Percentiles rank a stretch among this genome's conserved stretches.
These are phyloP conservation scores for Fusarium tuaranense DNA, from an alignment of 2,329 filamentous ascomycete species.

Conservation along the genomic window DNA sequence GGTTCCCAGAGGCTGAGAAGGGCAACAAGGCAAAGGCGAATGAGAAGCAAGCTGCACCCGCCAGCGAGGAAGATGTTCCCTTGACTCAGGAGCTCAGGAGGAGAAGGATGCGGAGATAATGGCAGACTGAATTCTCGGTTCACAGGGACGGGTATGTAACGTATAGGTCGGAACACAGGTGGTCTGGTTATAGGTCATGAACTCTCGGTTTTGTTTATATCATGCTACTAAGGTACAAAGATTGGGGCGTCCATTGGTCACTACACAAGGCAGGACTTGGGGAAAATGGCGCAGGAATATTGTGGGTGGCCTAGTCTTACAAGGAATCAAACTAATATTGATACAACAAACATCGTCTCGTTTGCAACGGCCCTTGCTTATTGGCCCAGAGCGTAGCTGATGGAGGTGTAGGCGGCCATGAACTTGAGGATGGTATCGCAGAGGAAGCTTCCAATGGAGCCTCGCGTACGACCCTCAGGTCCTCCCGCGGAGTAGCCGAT, in stretches of 20 bases:
- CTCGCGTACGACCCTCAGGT: constrained; percentile 57
- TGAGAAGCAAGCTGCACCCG: background rate
- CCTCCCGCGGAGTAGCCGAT: constrained; percentile 64
- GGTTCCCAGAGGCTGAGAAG: constrained; percentile 41
- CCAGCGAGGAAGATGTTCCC: constrained; percentile 25
- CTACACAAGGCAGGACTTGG: constrained; percentile 22
- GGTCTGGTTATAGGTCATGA: constrained; percentile 29
- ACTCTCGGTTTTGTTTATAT: constrained; percentile 12
- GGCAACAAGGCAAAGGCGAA: constrained; percentile 33
- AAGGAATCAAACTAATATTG: constrained; percentile 25
- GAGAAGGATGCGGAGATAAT: constrained; percentile 42
- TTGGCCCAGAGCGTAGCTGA: constrained; percentile 52
- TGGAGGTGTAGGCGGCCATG: constrained; percentile 57
- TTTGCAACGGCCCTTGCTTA: constrained; percentile 10
- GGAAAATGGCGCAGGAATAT: constrained; percentile 23
- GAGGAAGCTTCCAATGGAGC: constrained; percentile 50
- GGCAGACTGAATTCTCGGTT: background rate
- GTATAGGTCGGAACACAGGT: constrained; percentile 14
- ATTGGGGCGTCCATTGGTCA: constrained; percentile 33
- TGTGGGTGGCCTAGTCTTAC: constrained; percentile 17
- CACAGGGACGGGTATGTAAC: constrained; percentile 12
- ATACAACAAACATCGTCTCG: background rate
- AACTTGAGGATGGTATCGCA: constrained; percentile 55
- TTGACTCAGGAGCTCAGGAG: constrained; percentile 47
- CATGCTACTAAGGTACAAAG: constrained; percentile 14